These are phyloP conservation scores for Laetiporus sulphureus DNA, from an alignment of 1,284 basidiomycete genomes.

Conservation along the genomic window DNA sequence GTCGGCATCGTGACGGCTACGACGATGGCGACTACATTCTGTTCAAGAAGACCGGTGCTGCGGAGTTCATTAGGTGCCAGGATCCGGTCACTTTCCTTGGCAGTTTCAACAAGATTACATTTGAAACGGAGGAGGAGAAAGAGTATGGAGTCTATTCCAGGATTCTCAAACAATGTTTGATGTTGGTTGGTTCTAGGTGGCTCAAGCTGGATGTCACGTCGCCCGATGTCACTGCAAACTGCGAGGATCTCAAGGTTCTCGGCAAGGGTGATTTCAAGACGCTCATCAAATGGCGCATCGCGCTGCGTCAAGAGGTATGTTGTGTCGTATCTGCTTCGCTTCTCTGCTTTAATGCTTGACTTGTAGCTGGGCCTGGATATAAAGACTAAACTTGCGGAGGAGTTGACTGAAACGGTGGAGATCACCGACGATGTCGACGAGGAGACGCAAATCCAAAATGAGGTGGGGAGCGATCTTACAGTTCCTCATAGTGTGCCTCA, in stretches of 20 bases:
- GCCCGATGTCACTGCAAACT: slow-evolving; percentile 76
- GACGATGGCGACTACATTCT: slow-evolving; percentile 92
- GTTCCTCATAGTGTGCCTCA: background rate
- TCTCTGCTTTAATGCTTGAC: background rate
- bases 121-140: slow-evolving; percentile 82
- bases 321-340: background rate
- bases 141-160: slow-evolving; percentile 36
- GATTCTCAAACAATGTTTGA: background rate
- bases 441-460: slow-evolving; percentile 82
- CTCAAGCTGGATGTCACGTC: slow-evolving; percentile 68
- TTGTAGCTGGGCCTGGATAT: slow-evolving; percentile 62
- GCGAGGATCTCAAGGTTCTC: slow-evolving; percentile 91
- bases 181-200: slow-evolving; percentile 45
- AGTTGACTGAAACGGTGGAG: slow-evolving; percentile 73
- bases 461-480: slow-evolving; percentile 42
- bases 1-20: slow-evolving; percentile 91
- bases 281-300: slow-evolving; percentile 86
- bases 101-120: slow-evolving; percentile 79
- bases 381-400: slow-evolving; percentile 65
- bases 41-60: slow-evolving; percentile 71
- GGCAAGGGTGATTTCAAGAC: slow-evolving; percentile 97
- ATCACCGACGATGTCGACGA: slow-evolving; percentile 77
- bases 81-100: slow-evolving; percentile 86
- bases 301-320: slow-evolving; percentile 75
- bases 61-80: slow-evolving; percentile 65